Base-by-base conservation (phyloP, 192 early-diverging fungal genomes). In the Jimgerdemannia lactiflua region DNA sequence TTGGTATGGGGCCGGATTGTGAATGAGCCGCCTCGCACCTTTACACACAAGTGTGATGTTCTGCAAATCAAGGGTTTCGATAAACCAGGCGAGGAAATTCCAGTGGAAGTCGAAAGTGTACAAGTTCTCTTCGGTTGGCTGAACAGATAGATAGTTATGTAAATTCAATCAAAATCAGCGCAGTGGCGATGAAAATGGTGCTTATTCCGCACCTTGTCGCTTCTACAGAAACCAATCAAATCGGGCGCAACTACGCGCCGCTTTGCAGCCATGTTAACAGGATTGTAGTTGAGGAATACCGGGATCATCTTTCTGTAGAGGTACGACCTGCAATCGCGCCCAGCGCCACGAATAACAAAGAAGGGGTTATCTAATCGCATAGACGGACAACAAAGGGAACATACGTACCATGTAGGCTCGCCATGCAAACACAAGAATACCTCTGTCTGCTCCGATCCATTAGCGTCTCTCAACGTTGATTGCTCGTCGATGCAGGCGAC, bases 281-380 rank as follows among this genome's bases (percentile, higher is more conserved):
- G 14, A 19, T 14, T 65, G 19, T 65, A 65, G 64, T 65, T 65
- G 64, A 65, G 64, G 14, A 65, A 65, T 65, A 19, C 14, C 14
- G 64, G 64, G 19, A 65, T 65, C 64, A 65, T 65, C 64, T 65
- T 65, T 1, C 64, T 14, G 64, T 65, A 65, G 64, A 65, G 64
- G 19, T 18, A 65, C 14, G 64, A 29, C 29, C 29, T 29, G 29
- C 29, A 29, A n/a, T 29, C 29, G 29, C 29, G 29, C 29, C 29
- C 29, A 29, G 29, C 29, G 29, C 29, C 29, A 29, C 29, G 29
- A 29, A 29, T 29, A 29, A 29, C 29, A 29, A 29, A 29, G 1
- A 29, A 29, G 29, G 29, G 29, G 29, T 0, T 29, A 29, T 29
- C 29, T 29, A 29, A 29, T 29, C 29, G 29, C 29, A 29, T 29